Conservation (phyloP, 2,329 filamentous ascomycete species). For the Thermomyces lanuginosus region DNA sequence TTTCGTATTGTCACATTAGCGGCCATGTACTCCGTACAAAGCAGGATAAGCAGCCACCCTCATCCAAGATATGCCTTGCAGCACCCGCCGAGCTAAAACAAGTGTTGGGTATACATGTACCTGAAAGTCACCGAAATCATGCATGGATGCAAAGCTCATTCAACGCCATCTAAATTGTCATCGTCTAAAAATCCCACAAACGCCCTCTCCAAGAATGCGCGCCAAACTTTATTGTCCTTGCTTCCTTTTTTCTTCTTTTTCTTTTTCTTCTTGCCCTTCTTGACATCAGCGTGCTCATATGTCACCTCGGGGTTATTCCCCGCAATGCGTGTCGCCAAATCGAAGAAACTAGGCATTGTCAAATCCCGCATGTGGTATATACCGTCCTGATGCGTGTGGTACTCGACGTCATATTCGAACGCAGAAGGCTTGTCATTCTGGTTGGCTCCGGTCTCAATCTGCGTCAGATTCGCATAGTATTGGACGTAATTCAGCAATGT, state of each 20-base stretch:
- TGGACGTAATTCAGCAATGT: conserved; percentile 70
- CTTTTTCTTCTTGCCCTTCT: conserved; percentile 32
- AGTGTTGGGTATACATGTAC: too few relatives aligned
- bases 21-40: too few relatives aligned
- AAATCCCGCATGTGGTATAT: conserved; percentile 63
- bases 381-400: conserved; percentile 63
- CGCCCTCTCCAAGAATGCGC: conserved; percentile 58
- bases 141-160: too few relatives aligned
- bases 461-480: conserved; percentile 86
- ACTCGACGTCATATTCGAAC: conserved; percentile 69
- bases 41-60: too few relatives aligned
- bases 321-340: conserved; percentile 66
- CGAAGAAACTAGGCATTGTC: conserved; percentile 65
- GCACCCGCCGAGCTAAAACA: too few relatives aligned
- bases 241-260: conserved; percentile 36
- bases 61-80: too few relatives aligned
- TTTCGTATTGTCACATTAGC: too few relatives aligned
- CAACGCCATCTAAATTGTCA: conserved; percentile 41
- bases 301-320: conserved; percentile 16
- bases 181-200: conserved; percentile 59
- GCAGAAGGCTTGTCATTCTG: conserved; percentile 8
- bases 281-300: conserved; percentile 12
- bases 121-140: not conserved
- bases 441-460: conserved; percentile 58
- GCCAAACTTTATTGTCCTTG: conserved; percentile 51